Evolutionary conservation across 177 flowering plant species (phyloP), one percentile per base, ranked within the genome.

Genomic region (Vitis hybrid): DNA sequence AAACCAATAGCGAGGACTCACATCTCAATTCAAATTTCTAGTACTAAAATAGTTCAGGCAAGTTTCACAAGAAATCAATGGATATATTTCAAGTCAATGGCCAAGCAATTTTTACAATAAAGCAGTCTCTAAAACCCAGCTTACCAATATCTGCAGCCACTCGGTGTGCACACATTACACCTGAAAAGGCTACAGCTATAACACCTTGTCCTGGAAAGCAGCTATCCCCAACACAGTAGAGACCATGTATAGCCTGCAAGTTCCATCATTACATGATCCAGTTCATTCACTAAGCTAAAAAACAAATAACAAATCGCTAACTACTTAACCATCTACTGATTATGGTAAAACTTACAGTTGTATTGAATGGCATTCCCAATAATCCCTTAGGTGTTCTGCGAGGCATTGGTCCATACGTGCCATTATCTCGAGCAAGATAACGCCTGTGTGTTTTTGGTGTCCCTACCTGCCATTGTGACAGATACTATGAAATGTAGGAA

Each of bases 131-230:
- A 39, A 39, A 39, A 39, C 8, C 45, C 45, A 33, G 56, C 80
- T 84, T 77, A 95, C 99, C 98, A 70, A 91, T 86, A 80, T 95
- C 98, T 72, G 99, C 94, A 82, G 97, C 99, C 55, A 95, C 98
- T 48, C 96, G 92, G 80, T 93, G 99, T 72, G 97, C 97, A 74
- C 99, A 95, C 99, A 95, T 91, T 7, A 93, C 78, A 75, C 99
- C 99, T 21, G 97, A 93, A 72, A 95, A 95, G 55, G 98, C 97
- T 48, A 95, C 99, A 45, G 97, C 94, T 77, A 95, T 95, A 48
- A 95, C 99, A 51, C 99, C 99, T 88, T 95, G 99, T 68, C 99
- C 98, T 6, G 99, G 99, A 78, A 93, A 95, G 82, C 99, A 95
- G 80, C 98, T 93, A 83, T 95, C 99, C 13, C 98, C 98, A 62